Evolutionary conservation across 805 yeast species (phyloP).

Genomic region (Saccharomycopsis javanensis): DNA sequence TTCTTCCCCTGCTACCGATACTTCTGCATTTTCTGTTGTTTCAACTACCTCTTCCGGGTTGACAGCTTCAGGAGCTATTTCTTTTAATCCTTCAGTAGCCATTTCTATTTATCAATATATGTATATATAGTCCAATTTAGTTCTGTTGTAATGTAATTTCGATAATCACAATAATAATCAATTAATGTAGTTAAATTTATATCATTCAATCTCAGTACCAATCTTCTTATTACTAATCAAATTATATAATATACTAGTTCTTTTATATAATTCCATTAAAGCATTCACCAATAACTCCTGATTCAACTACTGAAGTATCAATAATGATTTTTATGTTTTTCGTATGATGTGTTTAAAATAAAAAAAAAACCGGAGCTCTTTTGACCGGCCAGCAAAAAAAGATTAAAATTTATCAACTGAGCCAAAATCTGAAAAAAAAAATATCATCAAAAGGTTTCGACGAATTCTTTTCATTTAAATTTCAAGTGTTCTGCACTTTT

Average conservation of each 20-base stretch:
- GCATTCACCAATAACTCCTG: background rate
- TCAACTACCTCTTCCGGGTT: background rate
- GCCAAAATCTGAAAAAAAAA: background rate
- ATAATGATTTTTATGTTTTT: too few relatives aligned
- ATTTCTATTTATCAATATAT: too few relatives aligned
- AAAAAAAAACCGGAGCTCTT: background rate
- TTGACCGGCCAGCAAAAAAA: background rate
- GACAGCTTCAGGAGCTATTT: background rate
- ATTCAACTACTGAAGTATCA: too few relatives aligned
- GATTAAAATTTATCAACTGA: background rate
- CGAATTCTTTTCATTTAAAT: too few relatives aligned
- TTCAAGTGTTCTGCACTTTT: background rate
- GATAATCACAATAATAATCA: too few relatives aligned
- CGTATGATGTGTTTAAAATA: background rate
- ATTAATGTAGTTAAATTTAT: too few relatives aligned
- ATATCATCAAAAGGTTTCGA: background rate
- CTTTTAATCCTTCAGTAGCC: background rate
- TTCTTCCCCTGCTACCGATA: conserved; percentile 13
- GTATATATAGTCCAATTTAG: too few relatives aligned
- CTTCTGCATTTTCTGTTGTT: background rate
- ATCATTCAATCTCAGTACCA: too few relatives aligned
- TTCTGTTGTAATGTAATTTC: too few relatives aligned
- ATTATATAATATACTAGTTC: too few relatives aligned
- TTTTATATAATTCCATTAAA: too few relatives aligned
- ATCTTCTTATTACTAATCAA: too few relatives aligned